These are phyloP conservation scores for Boletus edulis DNA, from an alignment of 768 basidiomycete genomes.

Conservation along the genomic window DNA sequence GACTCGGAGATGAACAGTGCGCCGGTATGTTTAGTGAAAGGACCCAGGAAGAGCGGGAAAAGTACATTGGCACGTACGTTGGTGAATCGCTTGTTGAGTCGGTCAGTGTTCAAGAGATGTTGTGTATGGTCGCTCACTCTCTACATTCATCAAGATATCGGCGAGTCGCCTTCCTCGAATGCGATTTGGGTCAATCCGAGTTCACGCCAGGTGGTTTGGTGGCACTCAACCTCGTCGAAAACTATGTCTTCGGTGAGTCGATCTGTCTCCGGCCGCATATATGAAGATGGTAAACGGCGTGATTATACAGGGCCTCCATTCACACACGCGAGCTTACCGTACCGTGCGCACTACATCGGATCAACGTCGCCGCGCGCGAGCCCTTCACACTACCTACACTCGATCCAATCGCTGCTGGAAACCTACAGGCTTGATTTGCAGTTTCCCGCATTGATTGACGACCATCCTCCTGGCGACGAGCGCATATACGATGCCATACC, in stretches of 20 bases:
- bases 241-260: conserved; percentile 64
- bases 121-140: neutral
- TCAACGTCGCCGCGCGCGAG: conserved; percentile 71
- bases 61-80: conserved; percentile 80
- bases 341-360: conserved; percentile 80
- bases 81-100: conserved; percentile 62
- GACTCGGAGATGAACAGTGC: conserved; percentile 19
- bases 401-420: conserved; percentile 64
- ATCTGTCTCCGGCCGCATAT: neutral
- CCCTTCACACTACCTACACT: conserved; percentile 72
- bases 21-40: conserved; percentile 67
- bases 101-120: conserved; percentile 36
- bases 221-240: conserved; percentile 68
- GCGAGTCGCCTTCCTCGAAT: conserved; percentile 88
- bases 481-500: conserved; percentile 64
- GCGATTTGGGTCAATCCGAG: conserved; percentile 92
- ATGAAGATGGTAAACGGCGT: neutral
- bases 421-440: conserved; percentile 70
- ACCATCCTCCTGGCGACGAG: conserved; percentile 28
- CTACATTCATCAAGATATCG: conserved; percentile 48
- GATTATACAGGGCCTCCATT: conserved; percentile 72
- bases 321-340: conserved; percentile 73
- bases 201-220: conserved; percentile 88
- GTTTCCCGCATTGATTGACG: conserved; percentile 34
- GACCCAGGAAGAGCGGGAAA: conserved; percentile 86